These are phyloP conservation scores for Fraxinus albicans DNA, from an alignment of 305 asterid genomes.

Conservation along the genomic window DNA sequence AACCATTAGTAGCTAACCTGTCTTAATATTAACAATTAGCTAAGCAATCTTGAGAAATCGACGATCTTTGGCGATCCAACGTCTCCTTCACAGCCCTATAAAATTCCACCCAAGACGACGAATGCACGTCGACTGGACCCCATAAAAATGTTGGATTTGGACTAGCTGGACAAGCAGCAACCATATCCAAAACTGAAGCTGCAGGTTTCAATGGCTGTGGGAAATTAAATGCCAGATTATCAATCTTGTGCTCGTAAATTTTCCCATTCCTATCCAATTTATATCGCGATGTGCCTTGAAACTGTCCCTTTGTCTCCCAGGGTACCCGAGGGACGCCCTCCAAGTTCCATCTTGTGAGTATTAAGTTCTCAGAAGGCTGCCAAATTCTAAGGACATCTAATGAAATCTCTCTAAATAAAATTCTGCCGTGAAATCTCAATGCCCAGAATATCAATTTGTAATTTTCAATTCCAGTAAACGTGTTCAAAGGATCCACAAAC, in stretches of 20 bases:
- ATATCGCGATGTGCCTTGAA: constrained; percentile 73
- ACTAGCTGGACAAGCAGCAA: constrained; percentile 65
- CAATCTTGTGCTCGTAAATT: constrained; percentile 83
- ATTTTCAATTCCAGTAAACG: constrained; percentile 68
- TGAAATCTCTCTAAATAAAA: constrained; percentile 69
- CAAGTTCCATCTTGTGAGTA: constrained; percentile 68
- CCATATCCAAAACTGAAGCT: constrained; percentile 67
- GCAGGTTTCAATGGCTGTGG: constrained; percentile 66
- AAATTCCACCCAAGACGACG: constrained; percentile 60
- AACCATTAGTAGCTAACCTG: constrained; percentile 5
- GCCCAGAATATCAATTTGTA: constrained; percentile 82
- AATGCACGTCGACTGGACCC: constrained; percentile 38
- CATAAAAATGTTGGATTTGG: constrained; percentile 67
- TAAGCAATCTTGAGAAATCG: constrained; percentile 54
- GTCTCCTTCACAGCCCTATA: constrained; percentile 61
- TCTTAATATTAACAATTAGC: constrained; percentile 15
- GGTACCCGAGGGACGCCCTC: constrained; percentile 72
- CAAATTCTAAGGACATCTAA: constrained; percentile 68
- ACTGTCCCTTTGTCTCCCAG: constrained; percentile 80
- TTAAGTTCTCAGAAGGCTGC: constrained; percentile 82
- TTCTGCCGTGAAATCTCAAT: constrained; percentile 71
- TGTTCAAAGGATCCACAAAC: constrained; percentile 74
- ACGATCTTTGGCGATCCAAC: constrained; percentile 39
- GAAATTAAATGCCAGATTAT: constrained; percentile 72
- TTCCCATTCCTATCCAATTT: constrained; percentile 72